These are phyloP conservation scores for Xylaria sp. DNA, from an alignment of 2,329 filamentous ascomycete genomes.

Conservation along the genomic window DNA sequence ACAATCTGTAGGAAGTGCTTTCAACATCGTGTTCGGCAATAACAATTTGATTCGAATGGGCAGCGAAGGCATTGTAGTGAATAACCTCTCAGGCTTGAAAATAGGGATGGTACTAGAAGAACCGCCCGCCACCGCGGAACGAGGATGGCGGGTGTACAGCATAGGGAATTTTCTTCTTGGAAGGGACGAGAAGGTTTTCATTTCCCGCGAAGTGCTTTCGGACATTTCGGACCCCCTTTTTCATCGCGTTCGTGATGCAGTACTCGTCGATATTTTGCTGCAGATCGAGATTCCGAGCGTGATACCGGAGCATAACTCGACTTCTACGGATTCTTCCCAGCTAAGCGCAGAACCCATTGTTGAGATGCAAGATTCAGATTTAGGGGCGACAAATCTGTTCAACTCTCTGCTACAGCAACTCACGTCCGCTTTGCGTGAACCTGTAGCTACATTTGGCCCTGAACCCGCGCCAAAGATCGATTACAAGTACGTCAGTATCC, in stretches of 20 bases:
- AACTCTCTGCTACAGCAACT: constrained; percentile 59
- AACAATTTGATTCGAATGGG: constrained; percentile 61
- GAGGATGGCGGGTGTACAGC: constrained; percentile 77
- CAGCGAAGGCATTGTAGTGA: constrained; percentile 60
- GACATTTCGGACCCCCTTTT: constrained; percentile 87
- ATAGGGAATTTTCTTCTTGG: constrained; percentile 85
- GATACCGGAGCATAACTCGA: constrained; percentile 39
- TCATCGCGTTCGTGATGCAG: constrained; percentile 77
- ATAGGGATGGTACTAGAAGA: constrained; percentile 76
- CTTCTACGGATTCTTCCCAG: constrained; percentile 46
- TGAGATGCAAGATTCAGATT: constrained; percentile 39
- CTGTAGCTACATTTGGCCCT: constrained; percentile 53
- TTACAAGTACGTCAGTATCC: constrained; percentile 59
- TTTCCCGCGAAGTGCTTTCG: constrained; percentile 79
- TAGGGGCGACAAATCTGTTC: constrained; percentile 47
- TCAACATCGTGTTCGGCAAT: constrained; percentile 59
- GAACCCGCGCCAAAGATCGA: constrained; percentile 47
- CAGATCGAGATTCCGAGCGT: constrained; percentile 55
- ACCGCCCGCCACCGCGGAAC: constrained; percentile 53
- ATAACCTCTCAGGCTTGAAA: constrained; percentile 67
- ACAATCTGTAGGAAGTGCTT: constrained; percentile 54
- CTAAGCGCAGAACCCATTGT: constrained; percentile 44
- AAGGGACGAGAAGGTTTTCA: constrained; percentile 86
- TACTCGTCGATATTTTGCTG: constrained; percentile 79
- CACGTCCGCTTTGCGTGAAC: constrained; percentile 61